Percentiles rank a stretch among this genome's conserved stretches.
phyloP scores from a whole-genome alignment of 177 flowering plant genomes.

The Vitis hybrid region DNA sequence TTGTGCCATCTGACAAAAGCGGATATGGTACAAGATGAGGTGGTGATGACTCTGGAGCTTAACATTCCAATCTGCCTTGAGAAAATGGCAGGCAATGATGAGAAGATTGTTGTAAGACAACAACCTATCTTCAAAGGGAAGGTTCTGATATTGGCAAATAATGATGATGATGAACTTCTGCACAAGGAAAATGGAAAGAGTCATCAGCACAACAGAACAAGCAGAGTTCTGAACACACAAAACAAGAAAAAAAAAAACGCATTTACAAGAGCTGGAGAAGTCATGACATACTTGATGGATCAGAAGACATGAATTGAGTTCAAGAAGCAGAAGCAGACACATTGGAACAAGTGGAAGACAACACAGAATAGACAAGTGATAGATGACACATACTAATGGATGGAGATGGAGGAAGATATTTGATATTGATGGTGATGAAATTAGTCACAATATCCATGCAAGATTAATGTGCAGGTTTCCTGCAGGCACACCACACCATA shows the following conservation, averaged over 20 bases:
- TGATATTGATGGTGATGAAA: neutral
- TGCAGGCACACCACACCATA: neutral
- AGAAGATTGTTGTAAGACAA: neutral
- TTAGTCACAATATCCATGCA: neutral
- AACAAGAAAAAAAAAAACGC: no score
- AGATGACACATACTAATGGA: neutral
- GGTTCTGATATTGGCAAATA: neutral
- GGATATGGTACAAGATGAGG: neutral
- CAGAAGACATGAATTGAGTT: neutral
- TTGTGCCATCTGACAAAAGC: neutral
- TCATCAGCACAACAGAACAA: neutral
- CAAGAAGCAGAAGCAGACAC: constrained; percentile 1
- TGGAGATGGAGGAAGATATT: neutral
- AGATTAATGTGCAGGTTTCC: neutral
- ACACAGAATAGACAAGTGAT: neutral
- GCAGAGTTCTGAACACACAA: neutral
- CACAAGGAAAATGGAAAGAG: constrained; percentile 4
- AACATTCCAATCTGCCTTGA: neutral
- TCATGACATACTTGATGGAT: neutral
- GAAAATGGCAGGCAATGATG: constrained; percentile 8
- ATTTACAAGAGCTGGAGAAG: neutral
- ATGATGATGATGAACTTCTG: neutral
- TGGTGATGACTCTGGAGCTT: neutral
- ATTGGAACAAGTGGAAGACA: neutral
- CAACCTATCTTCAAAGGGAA: neutral